phyloP scores from a whole-genome alignment of 192 early-diverging fungal genomes.

The Rhizoclosmatium globosum region DNA sequence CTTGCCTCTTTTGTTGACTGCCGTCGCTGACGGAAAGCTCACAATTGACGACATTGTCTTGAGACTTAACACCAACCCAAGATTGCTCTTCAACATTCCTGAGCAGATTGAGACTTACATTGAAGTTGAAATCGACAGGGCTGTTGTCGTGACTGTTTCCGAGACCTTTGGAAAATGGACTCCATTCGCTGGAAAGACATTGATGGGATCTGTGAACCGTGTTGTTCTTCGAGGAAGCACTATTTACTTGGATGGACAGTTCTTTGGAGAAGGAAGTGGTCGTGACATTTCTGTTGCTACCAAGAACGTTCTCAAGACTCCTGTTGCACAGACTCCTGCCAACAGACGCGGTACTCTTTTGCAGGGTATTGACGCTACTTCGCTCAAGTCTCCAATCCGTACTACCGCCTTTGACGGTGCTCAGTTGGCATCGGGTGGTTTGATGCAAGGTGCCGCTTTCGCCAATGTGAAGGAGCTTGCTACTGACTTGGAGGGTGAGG shows the following conservation, averaged over 20 bases:
- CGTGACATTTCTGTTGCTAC: conserved; percentile 63
- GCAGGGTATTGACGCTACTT: background rate
- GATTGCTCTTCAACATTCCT: conserved; percentile 91
- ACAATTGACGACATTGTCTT: conserved; percentile 78
- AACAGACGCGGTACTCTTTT: background rate
- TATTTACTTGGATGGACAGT: conserved; percentile 83
- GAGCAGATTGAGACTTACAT: conserved; percentile 92
- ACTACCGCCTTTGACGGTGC: conserved; percentile 5
- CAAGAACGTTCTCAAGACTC: conserved; percentile 42
- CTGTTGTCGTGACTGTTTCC: conserved; percentile 43
- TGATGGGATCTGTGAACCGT: conserved; percentile 82
- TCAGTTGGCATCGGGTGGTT: background rate
- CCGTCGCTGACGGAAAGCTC: conserved; percentile 80
- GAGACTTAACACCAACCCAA: conserved; percentile 85
- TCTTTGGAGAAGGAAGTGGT: conserved; percentile 58
- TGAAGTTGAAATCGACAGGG: conserved; percentile 90
- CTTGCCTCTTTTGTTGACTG: conserved; percentile 81
- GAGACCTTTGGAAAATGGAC: conserved; percentile 56
- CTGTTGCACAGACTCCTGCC: conserved; percentile 16
- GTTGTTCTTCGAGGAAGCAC: conserved; percentile 90
- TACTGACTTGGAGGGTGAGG: conserved; percentile 47
- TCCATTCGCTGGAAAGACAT: conserved; percentile 66
- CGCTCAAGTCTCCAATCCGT: conserved; percentile 12
- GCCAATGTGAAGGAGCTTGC: conserved; percentile 44
- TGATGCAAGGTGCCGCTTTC: conserved; percentile 41